A percentile compares a stretch with the other conserved stretches of the same genome.
Conservation (phyloP, 352 stramenopile species). For the Thraustochytrium sp. region DNA sequence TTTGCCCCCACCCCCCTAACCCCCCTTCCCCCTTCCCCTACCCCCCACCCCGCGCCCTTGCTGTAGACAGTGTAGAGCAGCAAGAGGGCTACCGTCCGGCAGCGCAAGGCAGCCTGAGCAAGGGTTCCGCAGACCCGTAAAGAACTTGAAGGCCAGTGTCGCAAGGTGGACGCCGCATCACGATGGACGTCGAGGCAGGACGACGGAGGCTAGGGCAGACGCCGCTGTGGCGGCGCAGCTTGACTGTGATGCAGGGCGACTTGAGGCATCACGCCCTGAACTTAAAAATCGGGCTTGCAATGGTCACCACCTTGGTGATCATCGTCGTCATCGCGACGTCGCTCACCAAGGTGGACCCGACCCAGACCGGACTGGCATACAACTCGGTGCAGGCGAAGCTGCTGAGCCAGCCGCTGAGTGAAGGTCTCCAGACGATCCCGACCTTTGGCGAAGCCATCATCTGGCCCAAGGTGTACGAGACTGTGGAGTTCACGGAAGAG, state of each 20-base stretch:
- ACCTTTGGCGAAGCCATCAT: not conserved
- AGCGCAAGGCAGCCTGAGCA: too few relatives aligned
- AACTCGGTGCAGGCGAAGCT: not conserved
- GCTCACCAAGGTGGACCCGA: not conserved
- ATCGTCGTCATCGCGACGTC: not conserved
- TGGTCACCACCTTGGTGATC: not conserved
- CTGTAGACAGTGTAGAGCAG: too few relatives aligned
- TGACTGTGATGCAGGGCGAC: not conserved
- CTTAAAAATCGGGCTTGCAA: not conserved
- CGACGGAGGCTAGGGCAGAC: too few relatives aligned
- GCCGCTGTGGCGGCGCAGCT: too few relatives aligned
- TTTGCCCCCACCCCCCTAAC: too few relatives aligned
- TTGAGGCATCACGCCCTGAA: not conserved
- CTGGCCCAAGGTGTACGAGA: not conserved
- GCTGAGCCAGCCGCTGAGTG: not conserved
- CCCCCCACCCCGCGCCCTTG: too few relatives aligned
- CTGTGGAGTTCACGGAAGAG: not conserved
- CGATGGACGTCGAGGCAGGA: too few relatives aligned
- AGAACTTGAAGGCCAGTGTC: too few relatives aligned
- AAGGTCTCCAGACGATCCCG: slow-evolving; percentile 2
- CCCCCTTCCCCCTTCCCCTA: too few relatives aligned
- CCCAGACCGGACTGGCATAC: not conserved
- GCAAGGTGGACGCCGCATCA: too few relatives aligned
- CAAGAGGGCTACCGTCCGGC: too few relatives aligned
- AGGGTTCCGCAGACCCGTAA: too few relatives aligned